Base-by-base conservation (phyloP, 1,139 yeast species). In the Pneumocystis wakefieldiae region DNA sequence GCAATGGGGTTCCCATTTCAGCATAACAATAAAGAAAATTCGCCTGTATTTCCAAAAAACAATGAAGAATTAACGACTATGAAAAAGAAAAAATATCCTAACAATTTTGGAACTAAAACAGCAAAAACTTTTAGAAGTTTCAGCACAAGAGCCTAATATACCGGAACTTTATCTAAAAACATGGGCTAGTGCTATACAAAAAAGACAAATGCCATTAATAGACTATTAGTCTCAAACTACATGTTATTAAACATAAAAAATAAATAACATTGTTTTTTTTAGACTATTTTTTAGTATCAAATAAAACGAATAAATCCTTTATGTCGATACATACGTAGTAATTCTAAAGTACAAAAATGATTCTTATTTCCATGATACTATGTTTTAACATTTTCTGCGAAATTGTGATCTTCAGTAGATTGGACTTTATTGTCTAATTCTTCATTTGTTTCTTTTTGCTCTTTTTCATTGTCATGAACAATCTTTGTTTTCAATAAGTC, bases 401-500 rank as follows among this genome's bases (percentile, higher is more conserved):
- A 17, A 10, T 14, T 6, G 8, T 41, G 2, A 17, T 41, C 19
- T 41, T 17, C 15, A 17, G 28, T 7, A 17, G 28, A 41, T 41
- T 41, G 28, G 19, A 17, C 14, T 41, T 41, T 29, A 41, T 41
- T 17, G 19, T 41, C 14, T 6, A 17, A 41, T 41, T 41, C 24
- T 17, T 10, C 28, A 41, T 17, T 17, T 17, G 10, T n/a, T 41
- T 17, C 14, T 17, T 1, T 41, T 41, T 41, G 39, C 4, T 37
- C 28, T 6, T 41, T 41, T 19, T 17, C 29, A 41, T 17, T 41
- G 19, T 17, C 15, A 41, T 24, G 12, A 17, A 2, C 29, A 17
- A 84, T 59, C 65, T 15, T 63, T 59, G 17, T 41, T 58, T 76
- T 78, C 41, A 76, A 69, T 64, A 71, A 71, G 61, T 75, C 77